Evolutionary conservation across 345 rosid genomes (phyloP), one percentile per base, ranked within the genome.

Genomic region (Pugionium dolabratum): DNA sequence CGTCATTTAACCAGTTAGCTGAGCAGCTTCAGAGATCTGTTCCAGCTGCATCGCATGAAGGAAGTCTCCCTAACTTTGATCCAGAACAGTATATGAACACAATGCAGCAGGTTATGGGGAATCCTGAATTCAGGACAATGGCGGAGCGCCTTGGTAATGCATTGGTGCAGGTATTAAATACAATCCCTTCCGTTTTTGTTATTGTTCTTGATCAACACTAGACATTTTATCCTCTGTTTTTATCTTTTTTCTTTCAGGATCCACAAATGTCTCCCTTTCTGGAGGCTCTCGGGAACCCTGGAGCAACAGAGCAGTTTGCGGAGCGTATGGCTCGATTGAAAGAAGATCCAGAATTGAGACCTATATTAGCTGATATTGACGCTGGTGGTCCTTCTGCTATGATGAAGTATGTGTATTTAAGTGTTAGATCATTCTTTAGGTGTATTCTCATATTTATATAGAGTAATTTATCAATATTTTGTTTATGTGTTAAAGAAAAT

Each of bases 91-190:
- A 94, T 66, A 72, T 80, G 71, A 44, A 76, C 9, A 94, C 99
- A 18, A 87, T 94, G 95, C 82, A 84, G 42, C 96, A 94, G 77
- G 96, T 94, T 76, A 90, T 94, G 97, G 81, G 84, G 69, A 94
- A 94, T 73, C 91, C 91, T 60, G 91, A 86, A 32, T 90, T 94
- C 58, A 83, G 82, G 84, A 80, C 84, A 36, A 94, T 94, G 99
- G 99, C 99, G 4, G 96, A 94, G 75, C 88, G 80, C n/a, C 96
- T 94, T 62, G 99, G 96, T 51, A 82, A 28, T 80, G 93, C 96
- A 26, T 71, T 94, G 71, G 82, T 94, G 86, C 91, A 90, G 97
- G 99, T 88, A 75, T 6, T 54, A 3, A 1, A 41, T 26, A 3
- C 40, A 25, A 55, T 6, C 51, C 48, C 34, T 58, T 60, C 3